These are phyloP conservation scores for Cinnamomum chago DNA, from an alignment of 164 flowering plant species.

Conservation along the genomic window DNA sequence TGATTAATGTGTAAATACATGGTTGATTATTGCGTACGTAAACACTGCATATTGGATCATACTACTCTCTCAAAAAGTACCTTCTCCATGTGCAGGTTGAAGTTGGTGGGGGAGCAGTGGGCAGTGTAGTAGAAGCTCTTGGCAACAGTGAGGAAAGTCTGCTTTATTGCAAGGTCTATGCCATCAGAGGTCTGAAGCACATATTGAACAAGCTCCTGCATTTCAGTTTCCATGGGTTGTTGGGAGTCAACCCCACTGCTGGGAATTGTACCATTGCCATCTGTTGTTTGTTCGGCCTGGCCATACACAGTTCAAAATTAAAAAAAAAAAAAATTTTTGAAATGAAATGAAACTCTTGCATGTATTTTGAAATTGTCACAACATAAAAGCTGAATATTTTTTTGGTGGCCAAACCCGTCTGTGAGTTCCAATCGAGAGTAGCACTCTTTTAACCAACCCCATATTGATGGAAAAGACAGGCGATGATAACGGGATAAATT, in stretches of 20 bases:
- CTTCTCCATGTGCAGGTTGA: slow-evolving; percentile 50
- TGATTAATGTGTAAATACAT: not conserved
- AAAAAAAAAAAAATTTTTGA: not conserved
- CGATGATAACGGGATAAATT: no score
- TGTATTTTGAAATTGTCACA: not conserved
- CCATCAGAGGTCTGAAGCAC: slow-evolving; percentile 45
- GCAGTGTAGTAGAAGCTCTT: slow-evolving; percentile 62
- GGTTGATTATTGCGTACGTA: no score
- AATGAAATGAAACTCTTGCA: not conserved
- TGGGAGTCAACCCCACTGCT: not conserved
- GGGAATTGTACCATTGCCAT: not conserved
- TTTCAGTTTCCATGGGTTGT: slow-evolving; percentile 39
- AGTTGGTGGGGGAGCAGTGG: slow-evolving; percentile 33
- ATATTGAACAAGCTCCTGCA: slow-evolving; percentile 56
- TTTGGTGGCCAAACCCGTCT: not conserved
- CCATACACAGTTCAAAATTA: not conserved
- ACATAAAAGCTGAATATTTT: not conserved
- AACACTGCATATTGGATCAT: slow-evolving; percentile 14
- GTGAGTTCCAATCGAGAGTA: no score
- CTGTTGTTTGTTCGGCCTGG: not conserved
- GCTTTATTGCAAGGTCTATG: slow-evolving; percentile 29
- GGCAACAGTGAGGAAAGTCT: slow-evolving; percentile 55
- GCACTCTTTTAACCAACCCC: no score
- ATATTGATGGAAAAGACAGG: no score
- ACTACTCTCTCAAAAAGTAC: slow-evolving; percentile 64